phyloP scores from a whole-genome alignment of 768 basidiomycete genomes.

The Ephemerocybe angulata region DNA sequence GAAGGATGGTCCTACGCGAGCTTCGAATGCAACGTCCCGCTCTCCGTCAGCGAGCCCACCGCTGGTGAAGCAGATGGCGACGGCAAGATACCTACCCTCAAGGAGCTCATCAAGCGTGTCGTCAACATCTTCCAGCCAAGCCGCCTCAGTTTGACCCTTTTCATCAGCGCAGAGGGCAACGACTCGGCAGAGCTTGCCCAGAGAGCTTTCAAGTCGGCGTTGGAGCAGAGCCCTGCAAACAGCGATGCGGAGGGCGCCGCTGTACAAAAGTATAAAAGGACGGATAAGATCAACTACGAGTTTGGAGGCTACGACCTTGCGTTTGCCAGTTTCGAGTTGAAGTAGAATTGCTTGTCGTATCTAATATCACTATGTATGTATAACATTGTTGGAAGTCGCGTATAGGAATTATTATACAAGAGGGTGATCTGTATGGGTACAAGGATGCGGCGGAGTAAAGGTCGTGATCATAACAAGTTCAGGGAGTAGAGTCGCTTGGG shows the following conservation, averaged over 20 bases:
- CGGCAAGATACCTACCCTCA: conserved; percentile 64
- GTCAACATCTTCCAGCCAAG: conserved; percentile 91
- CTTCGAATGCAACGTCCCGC: conserved; percentile 97
- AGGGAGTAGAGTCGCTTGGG: neutral
- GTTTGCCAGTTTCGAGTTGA: conserved; percentile 78
- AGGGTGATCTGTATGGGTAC: too few relatives aligned
- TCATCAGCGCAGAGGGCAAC: conserved; percentile 72
- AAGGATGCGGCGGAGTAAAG: neutral
- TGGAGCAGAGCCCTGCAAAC: conserved; percentile 30
- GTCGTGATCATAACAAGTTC: neutral
- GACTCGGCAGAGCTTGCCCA: conserved; percentile 66
- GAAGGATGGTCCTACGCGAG: conserved; percentile 98
- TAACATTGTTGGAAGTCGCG: neutral
- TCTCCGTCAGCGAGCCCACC: conserved; percentile 35
- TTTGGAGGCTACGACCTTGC: conserved; percentile 90
- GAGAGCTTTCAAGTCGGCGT: conserved; percentile 66
- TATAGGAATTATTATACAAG: conserved; percentile 8
- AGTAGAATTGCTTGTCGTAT: conserved; percentile 14
- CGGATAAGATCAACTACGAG: conserved; percentile 98
- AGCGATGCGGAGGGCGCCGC: neutral
- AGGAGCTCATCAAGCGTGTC: conserved; percentile 81
- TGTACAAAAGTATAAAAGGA: conserved; percentile 59
- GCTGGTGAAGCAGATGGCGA: conserved; percentile 7
- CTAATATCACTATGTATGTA: neutral
- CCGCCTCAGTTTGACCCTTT: conserved; percentile 81